Evolutionary conservation across 2,329 filamentous ascomycete genomes (phyloP), one percentile per base, ranked within the genome.

Genomic region (Arthrobotrys sinensis): DNA sequence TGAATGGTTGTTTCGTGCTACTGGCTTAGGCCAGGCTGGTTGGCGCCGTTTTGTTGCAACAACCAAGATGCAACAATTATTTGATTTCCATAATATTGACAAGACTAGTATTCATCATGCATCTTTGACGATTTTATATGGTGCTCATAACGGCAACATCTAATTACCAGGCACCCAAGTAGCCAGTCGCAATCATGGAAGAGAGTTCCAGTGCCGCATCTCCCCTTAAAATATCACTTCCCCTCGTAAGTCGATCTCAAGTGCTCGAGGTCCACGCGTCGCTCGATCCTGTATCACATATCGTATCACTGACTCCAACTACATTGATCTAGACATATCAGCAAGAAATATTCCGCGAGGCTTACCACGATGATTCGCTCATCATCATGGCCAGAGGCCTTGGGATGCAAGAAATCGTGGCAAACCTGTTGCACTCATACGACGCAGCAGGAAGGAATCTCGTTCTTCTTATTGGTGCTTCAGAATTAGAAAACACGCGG

Each of bases 401-500:
- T 57, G 96, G 96, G 81, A 90, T 98, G 53, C 89, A 97, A 84
- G 93, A 94, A 81, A 89, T 99, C 72, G 89, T 97, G 82, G 96
- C 93, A n/a, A 99, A 98, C 83, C 89, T 99, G 45, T 89, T 99
- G 32, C 96, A 99, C 85, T 94, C 94, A 19, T 97, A 97, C 85
- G 96, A 99, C 88, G 94, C 94, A 0, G 93, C 93, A 2, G 96
- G 96, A 12, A 96, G 96, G 85, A 98, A 97, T 83, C 87, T 99
- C 68, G 91, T 99, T 60, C 87, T 99, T 52, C 86, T 99, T 19
- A 90, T 98, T 48, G 94, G 94, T 8, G 94, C 96, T 40, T 92
- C 96, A 77, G 94, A 97, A 38, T 90, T 93, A 76, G 96, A 99
- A 83, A 97, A 97, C 89, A 91, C 91, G 70, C 98, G 95, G 94